These are phyloP conservation scores for Colletotrichum simmondsii DNA, from an alignment of 2,329 filamentous ascomycete species.

Conservation along the genomic window DNA sequence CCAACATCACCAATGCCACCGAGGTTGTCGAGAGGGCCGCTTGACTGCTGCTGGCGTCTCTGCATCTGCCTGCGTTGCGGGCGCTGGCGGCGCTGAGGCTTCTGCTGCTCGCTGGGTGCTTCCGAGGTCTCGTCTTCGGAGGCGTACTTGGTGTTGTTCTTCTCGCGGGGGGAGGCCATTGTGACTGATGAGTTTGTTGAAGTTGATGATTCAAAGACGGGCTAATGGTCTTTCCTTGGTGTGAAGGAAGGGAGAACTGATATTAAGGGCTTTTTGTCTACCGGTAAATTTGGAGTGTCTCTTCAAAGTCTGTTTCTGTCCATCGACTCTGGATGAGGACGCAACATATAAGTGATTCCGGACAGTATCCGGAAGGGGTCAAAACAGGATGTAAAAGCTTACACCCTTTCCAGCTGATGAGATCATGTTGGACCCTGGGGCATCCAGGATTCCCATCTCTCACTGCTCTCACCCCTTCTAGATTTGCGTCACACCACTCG, in stretches of 20 bases:
- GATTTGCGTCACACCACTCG: slow-evolving; percentile 31
- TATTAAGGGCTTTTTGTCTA: slow-evolving; percentile 1
- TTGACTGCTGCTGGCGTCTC: slow-evolving; percentile 32
- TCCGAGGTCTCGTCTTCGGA: slow-evolving; percentile 47
- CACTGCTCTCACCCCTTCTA: neutral
- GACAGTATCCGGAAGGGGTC: slow-evolving; percentile 19
- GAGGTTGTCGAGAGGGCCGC: slow-evolving; percentile 40
- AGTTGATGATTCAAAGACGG: slow-evolving; percentile 29
- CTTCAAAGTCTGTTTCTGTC: neutral
- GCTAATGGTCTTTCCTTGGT: neutral
- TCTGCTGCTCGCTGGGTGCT: slow-evolving; percentile 43
- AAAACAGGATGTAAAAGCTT: slow-evolving; percentile 36
- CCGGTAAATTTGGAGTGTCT: slow-evolving; percentile 17
- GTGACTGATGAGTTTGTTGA: slow-evolving; percentile 11
- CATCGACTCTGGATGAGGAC: slow-evolving; percentile 23
- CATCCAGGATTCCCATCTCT: slow-evolving; percentile 1
- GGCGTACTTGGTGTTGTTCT: slow-evolving; percentile 46
- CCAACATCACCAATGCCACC: slow-evolving; percentile 39
- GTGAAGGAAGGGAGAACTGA: neutral
- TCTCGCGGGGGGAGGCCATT: slow-evolving; percentile 45
- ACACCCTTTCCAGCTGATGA: slow-evolving; percentile 33
- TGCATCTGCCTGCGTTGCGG: slow-evolving; percentile 39
- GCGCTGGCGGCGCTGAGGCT: slow-evolving; percentile 38
- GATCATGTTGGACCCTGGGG: slow-evolving; percentile 38
- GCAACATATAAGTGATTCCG: slow-evolving; percentile 36